Evolutionary conservation across 2,329 filamentous ascomycete species (phyloP), one percentile per base, ranked within the genome.

Genomic region (Coccinonectria pachysandricola): DNA sequence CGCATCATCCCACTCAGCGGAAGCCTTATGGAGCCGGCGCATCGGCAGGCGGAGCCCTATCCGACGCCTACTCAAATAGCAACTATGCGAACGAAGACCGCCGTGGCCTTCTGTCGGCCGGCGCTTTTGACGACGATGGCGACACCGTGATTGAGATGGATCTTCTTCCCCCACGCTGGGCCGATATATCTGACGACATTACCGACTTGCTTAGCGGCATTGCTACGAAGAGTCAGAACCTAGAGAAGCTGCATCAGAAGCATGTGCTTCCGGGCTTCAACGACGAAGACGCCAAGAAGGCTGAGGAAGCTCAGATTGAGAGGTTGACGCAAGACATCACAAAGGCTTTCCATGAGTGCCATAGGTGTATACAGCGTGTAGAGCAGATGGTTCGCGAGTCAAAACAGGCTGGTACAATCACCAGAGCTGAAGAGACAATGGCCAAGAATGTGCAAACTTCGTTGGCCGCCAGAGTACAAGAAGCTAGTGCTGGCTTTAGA

Each of bases 121-220:
- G 71, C 46, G 78, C 79, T 43, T 86, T 81, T 52, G 75, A 72
- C 35, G 82, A 92, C 53, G 84, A 94, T 57, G 86, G 86, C 50
- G 88, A 96, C 57, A 82, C 84, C 12, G 76, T 98, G 31, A 96
- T 98, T 47, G 91, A 98, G 64, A 96, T 98, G 91, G 88, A 96
- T 56, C 64, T 94, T 19, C 68, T 98, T 11, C 91, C 91, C 13
- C 91, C 91, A 27, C 78, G 91, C 34, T 98, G 91, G 91, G 81
- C 88, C 32, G 91, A 98, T 50, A 69, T 94, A 32, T 87, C 87
- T 47, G 91, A 96, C 52, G 86, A 96, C 52, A 85, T 98, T 34
- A 78, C 80, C 15, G 85, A 95, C 32, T 61, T 83, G 21, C 71
- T 98, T 7, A 69, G 73, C 35, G 75, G 82, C 31, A 84, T 96